These are phyloP conservation scores for Stachybotrys elegans DNA, from an alignment of 2,329 filamentous ascomycete genomes.

Conservation along the genomic window DNA sequence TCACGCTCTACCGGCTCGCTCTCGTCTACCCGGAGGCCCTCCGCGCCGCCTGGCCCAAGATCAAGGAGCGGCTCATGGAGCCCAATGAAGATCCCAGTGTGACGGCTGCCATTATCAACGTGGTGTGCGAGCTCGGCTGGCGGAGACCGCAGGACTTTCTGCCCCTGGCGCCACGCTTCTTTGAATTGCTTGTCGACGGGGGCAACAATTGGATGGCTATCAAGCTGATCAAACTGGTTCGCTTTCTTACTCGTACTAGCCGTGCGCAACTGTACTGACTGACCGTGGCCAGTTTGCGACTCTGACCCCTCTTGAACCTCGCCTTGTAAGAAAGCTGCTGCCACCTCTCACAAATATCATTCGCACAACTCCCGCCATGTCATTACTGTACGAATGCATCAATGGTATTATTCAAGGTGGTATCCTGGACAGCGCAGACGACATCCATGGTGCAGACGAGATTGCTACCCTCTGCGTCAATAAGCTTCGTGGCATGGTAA, in stretches of 20 bases:
- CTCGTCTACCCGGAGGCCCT: slow-evolving; percentile 95
- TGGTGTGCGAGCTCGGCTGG: slow-evolving; percentile 94
- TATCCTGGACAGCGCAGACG: slow-evolving; percentile 78
- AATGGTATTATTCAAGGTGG: slow-evolving; percentile 97
- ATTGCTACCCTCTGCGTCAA: slow-evolving; percentile 88
- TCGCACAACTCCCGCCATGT: slow-evolving; percentile 93
- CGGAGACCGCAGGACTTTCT: slow-evolving; percentile 89
- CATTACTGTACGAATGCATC: slow-evolving; percentile 96
- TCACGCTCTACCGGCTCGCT: slow-evolving; percentile 88
- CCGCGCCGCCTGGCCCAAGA: slow-evolving; percentile 91
- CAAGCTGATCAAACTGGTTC: slow-evolving; percentile 94
- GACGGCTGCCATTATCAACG: slow-evolving; percentile 92
- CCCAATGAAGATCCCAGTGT: slow-evolving; percentile 87
- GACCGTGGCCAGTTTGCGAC: slow-evolving; percentile 74
- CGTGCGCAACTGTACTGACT: too few species aligned
- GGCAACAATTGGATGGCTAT: slow-evolving; percentile 99
- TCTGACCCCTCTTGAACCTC: slow-evolving; percentile 84
- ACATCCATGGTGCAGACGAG: slow-evolving; percentile 78
- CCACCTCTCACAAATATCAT: slow-evolving; percentile 91
- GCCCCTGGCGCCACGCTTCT: slow-evolving; percentile 82
- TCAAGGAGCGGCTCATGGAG: slow-evolving; percentile 90
- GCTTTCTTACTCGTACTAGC: slow-evolving; percentile 3
- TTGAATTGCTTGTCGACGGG: slow-evolving; percentile 85
- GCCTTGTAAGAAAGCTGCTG: slow-evolving; percentile 84
- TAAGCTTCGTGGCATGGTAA: slow-evolving; percentile 90